Conservation (phyloP, 2,329 filamentous ascomycete species). For the Massarina eburnea region DNA sequence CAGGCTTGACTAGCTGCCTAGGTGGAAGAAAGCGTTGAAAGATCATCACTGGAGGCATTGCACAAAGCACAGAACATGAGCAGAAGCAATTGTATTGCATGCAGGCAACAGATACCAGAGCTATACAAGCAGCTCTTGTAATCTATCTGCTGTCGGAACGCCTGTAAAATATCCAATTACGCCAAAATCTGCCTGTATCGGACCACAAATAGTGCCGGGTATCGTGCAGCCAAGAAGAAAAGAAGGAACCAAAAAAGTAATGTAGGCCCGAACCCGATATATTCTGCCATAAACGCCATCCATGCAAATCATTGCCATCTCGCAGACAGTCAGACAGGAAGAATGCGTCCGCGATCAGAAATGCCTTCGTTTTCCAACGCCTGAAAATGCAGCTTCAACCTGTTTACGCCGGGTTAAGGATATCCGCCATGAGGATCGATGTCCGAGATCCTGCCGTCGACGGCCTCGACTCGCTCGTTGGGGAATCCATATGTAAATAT, state of each 20-base stretch:
- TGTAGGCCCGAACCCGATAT: slow-evolving; percentile 6
- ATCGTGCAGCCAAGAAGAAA: slow-evolving; percentile 29
- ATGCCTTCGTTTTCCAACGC: slow-evolving; percentile 17
- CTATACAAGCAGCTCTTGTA: background rate
- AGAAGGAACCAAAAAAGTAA: slow-evolving; percentile 14
- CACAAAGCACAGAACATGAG: background rate
- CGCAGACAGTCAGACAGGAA: slow-evolving; percentile 2
- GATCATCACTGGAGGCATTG: background rate
- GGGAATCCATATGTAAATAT: slow-evolving; percentile 8
- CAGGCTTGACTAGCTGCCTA: too few relatives aligned
- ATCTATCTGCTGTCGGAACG: background rate
- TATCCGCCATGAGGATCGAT: slow-evolving; percentile 2
- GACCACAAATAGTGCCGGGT: slow-evolving; percentile 18
- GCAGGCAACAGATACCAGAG: background rate
- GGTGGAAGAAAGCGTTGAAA: background rate
- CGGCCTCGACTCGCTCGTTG: slow-evolving; percentile 26
- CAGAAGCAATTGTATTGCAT: background rate
- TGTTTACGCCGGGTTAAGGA: slow-evolving; percentile 5
- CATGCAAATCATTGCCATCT: slow-evolving; percentile 12
- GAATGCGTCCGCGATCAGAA: background rate
- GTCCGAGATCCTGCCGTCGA: slow-evolving; percentile 28
- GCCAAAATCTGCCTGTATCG: too few relatives aligned
- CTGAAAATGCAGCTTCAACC: slow-evolving; percentile 20
- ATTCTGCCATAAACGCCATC: slow-evolving; percentile 15
- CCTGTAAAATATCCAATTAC: background rate